Percentiles rank a stretch among this genome's conserved stretches.
Evolutionary conservation across 2,329 filamentous ascomycete genomes (phyloP).

Genomic region (Paecilomyces sp.): DNA sequence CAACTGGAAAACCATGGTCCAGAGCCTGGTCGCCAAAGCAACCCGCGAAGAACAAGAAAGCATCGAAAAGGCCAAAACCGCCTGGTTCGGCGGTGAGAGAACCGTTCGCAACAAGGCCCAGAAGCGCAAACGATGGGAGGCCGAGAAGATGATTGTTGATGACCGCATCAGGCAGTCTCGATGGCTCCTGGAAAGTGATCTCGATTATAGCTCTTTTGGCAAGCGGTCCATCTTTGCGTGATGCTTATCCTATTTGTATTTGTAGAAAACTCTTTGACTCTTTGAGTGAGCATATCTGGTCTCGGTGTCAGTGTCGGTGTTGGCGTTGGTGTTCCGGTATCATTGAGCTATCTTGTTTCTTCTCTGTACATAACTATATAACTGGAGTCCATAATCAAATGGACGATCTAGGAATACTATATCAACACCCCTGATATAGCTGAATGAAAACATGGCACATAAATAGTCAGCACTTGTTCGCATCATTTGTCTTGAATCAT

Average conservation of each 20-base stretch:
- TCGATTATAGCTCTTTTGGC: neutral
- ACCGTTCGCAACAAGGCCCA: conserved; percentile 19
- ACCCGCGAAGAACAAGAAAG: conserved; percentile 28
- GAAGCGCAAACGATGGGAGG: conserved; percentile 31
- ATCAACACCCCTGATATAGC: no score
- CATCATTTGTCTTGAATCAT: no score
- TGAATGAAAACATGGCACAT: no score
- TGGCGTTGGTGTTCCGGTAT: no score
- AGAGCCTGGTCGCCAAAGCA: conserved; percentile 47
- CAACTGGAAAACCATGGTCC: conserved; percentile 81
- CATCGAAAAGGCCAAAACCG: conserved; percentile 21
- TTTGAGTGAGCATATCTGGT: no score
- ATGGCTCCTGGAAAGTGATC: neutral
- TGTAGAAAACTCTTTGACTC: neutral
- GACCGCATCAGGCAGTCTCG: conserved; percentile 20
- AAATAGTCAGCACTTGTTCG: no score
- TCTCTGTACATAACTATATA: no score
- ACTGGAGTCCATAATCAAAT: no score
- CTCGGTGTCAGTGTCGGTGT: no score
- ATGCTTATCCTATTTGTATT: neutral
- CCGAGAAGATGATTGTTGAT: conserved; percentile 31
- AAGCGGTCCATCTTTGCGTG: neutral
- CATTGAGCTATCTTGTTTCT: no score
- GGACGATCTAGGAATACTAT: no score
- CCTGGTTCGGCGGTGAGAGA: conserved; percentile 27